phyloP scores from a whole-genome alignment of 2,329 filamentous ascomycete genomes.

The Aspergillus awamori region DNA sequence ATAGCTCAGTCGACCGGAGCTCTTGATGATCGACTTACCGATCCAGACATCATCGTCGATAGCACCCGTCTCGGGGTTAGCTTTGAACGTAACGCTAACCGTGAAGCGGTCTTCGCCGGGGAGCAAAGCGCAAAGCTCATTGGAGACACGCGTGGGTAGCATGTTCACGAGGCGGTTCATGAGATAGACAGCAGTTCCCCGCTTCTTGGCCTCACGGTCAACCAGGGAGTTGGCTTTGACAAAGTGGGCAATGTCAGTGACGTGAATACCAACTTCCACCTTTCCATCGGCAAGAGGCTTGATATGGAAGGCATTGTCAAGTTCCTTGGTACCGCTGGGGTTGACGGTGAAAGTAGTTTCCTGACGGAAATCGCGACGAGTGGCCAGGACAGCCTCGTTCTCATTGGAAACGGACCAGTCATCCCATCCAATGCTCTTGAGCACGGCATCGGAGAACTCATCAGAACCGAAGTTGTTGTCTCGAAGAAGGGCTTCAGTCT shows the following conservation, averaged over 20 bases:
- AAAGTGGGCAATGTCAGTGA: slow-evolving; percentile 94
- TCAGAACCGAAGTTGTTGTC: slow-evolving; percentile 99
- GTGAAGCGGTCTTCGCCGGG: slow-evolving; percentile 89
- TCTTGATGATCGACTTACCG: slow-evolving; percentile 92
- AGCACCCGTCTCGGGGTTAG: slow-evolving; percentile 80
- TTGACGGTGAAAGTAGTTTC: slow-evolving; percentile 92
- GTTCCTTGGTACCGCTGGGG: slow-evolving; percentile 80
- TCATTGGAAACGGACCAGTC: slow-evolving; percentile 89
- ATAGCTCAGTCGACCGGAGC: slow-evolving; percentile 80
- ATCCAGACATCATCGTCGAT: slow-evolving; percentile 90
- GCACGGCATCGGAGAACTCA: slow-evolving; percentile 94
- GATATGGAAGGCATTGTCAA: slow-evolving; percentile 91
- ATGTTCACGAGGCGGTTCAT: slow-evolving; percentile 87
- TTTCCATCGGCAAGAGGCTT: slow-evolving; percentile 81
- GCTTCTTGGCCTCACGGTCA: slow-evolving; percentile 96
- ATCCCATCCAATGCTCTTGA: slow-evolving; percentile 88
- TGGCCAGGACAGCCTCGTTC: slow-evolving; percentile 70
- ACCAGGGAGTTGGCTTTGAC: slow-evolving; percentile 95
- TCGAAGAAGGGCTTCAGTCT: slow-evolving; percentile 92
- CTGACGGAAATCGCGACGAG: slow-evolving; percentile 84
- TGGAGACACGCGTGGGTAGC: slow-evolving; percentile 81
- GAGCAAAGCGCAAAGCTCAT: slow-evolving; percentile 82
- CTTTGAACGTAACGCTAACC: slow-evolving; percentile 89
- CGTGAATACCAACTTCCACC: slow-evolving; percentile 92
- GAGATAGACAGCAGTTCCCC: slow-evolving; percentile 91